These are phyloP conservation scores for Silene noctiflora DNA, from an alignment of 179 eudicot species.

Conservation along the genomic window DNA sequence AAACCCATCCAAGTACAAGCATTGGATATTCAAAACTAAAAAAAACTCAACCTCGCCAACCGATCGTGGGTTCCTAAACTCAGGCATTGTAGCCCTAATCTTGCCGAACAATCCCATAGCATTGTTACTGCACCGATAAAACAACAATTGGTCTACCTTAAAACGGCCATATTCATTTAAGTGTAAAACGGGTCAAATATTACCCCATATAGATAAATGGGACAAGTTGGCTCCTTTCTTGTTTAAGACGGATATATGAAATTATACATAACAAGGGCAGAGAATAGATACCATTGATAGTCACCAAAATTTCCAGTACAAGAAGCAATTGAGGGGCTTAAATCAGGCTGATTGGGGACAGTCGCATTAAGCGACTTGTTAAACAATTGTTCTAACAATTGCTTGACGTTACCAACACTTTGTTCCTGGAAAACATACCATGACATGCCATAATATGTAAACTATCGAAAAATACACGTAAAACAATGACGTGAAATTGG, in stretches of 20 bases:
- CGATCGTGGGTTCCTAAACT: slow-evolving; percentile 65
- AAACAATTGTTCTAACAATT: slow-evolving; percentile 48
- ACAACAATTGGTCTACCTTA: no score
- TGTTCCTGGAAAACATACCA: slow-evolving; percentile 35
- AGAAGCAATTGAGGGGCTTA: slow-evolving; percentile 59
- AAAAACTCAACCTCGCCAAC: slow-evolving; percentile 62
- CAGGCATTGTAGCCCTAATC: slow-evolving; percentile 60
- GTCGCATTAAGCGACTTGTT: slow-evolving; percentile 57
- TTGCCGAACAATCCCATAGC: slow-evolving; percentile 81
- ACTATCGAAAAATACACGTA: slow-evolving; percentile 22
- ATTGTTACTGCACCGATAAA: slow-evolving; percentile 89
- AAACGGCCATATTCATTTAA: no score
- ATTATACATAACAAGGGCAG: no score
- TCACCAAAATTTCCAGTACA: slow-evolving; percentile 71
- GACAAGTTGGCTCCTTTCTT: no score
- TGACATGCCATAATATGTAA: not conserved
- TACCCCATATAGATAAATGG: no score
- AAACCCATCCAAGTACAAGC: not conserved
- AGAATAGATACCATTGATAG: slow-evolving; percentile 65
- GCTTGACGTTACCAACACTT: slow-evolving; percentile 55
- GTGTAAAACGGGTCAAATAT: no score
- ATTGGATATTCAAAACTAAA: not conserved
- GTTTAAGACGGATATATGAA: no score
- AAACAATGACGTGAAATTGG: not conserved
- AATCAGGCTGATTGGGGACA: slow-evolving; percentile 59